Base-by-base conservation (phyloP, 345 rosid genomes). In the Pistacia vera region DNA sequence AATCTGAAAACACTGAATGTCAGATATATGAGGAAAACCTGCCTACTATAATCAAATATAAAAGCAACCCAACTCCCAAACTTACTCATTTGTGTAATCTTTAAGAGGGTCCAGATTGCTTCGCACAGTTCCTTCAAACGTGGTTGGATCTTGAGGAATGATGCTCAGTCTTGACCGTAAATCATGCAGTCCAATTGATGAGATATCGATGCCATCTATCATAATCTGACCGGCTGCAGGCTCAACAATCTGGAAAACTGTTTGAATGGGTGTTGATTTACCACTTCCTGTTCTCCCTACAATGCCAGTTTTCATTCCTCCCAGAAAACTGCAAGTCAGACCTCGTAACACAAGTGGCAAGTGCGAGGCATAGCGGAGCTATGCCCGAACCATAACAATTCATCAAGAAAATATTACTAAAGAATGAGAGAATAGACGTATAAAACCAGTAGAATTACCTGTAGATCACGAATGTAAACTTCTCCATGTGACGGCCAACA, bases 231-330 rank as follows among this genome's bases (percentile, higher is more conserved):
- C 97, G 48, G 85, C 86, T 17, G 86, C 61, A 11, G 94, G 98
- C 22, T 95, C 2, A 28, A 28, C n/a, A n/a, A n/a, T n/a, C n/a
- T n/a, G n/a, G n/a, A n/a, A n/a, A n/a, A n/a, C n/a, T n/a, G n/a
- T n/a, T n/a, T n/a, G n/a, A n/a, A n/a, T 90, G 75, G n/a, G n/a
- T n/a, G n/a, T n/a, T 8, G 99, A 86, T 84, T 95, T 95, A 3
- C 97, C 98, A 49, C 98, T 87, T 5, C 98, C 98, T 18, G 99
- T 95, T 72, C 99, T 89, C 69, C 99, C 98, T 20, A 95, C 97
- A 44, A 95, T 88, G 35, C 98, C 98, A 3, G 94, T 90, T 83
- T 88, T 95, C 82, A 79, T 78, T 28, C n/a, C n/a, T n/a, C n/a
- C n/a, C n/a, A n/a, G n/a, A n/a, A n/a, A n/a, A n/a, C n/a, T n/a